Conservation (phyloP, 148 eudicot genomes). For the Arctostaphylos glauca region DNA sequence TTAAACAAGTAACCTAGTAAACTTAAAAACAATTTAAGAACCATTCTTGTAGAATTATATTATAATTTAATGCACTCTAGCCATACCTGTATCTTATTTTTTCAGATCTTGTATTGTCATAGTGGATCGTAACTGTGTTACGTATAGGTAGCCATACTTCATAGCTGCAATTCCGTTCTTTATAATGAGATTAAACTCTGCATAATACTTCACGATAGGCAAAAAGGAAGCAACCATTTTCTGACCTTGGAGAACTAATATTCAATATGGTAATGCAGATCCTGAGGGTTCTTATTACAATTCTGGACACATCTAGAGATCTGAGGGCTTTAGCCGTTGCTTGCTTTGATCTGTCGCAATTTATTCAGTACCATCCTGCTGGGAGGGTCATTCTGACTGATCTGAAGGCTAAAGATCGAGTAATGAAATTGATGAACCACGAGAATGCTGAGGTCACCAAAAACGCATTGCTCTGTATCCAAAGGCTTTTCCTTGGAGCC, state of each 20-base stretch:
- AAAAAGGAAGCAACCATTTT: too few relatives aligned
- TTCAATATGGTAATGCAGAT: constrained; percentile 67
- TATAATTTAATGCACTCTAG: too few relatives aligned
- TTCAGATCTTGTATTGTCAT: too few relatives aligned
- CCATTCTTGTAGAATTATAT: too few relatives aligned
- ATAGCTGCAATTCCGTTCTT: neutral
- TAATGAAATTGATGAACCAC: constrained; percentile 90
- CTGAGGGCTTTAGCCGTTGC: constrained; percentile 81
- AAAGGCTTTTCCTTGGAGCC: constrained; percentile 97
- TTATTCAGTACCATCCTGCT: constrained; percentile 83
- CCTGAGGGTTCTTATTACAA: constrained; percentile 80
- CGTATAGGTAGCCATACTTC: too few relatives aligned
- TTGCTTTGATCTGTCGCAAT: constrained; percentile 92
- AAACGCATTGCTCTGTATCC: constrained; percentile 84
- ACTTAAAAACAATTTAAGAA: too few relatives aligned
- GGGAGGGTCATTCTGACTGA: constrained; percentile 79
- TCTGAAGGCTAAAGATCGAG: constrained; percentile 91
- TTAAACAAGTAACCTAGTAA: too few relatives aligned
- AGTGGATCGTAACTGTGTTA: too few relatives aligned
- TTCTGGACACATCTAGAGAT: constrained; percentile 74
- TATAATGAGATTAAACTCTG: too few relatives aligned
- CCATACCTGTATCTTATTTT: too few relatives aligned
- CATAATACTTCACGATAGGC: too few relatives aligned
- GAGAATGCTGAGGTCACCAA: constrained; percentile 89
- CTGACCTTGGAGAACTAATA: too few relatives aligned